Evolutionary conservation across 2,329 filamentous ascomycete genomes (phyloP), one percentile per base, ranked within the genome.

Genomic region (Pseudocercospora cruenta): DNA sequence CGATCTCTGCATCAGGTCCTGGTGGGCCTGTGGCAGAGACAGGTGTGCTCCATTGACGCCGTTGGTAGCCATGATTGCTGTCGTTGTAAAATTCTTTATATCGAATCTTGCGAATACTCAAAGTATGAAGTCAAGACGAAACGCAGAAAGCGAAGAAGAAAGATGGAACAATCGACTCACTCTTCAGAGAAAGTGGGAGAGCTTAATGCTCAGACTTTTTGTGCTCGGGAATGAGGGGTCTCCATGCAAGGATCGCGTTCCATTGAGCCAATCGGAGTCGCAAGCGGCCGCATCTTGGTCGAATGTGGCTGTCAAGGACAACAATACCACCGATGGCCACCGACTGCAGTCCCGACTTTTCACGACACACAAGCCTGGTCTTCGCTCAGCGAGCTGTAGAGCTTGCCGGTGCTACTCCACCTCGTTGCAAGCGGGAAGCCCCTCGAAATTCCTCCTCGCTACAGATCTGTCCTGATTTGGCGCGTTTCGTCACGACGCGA

Each of bases 1-100:
- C 80, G 92, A 91, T 86, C 92, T 95, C 88, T 98, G 92, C 85
- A 99, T 92, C 88, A 98, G 90, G 76, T 89, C 87, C 82, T 87
- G 83, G 82, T 91, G 88, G 78, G 86, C 83, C 79, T 87, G 81
- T 68, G 88, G 84, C 63, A 91, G 85, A 74, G 88, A 90, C 80
- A 81, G 67, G 78, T 75, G 79, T 22, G 57, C 43, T 65, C 67
- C 71, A 63, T 72, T 69, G 65, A 70, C 53, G 58, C 66, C 70
- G 61, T 73, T 72, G 66, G 66, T 58, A 60, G 74, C 72, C 74
- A 74, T 76, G 22, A 47, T 61, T 57, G 64, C 60, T 58, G 60
- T 63, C 24, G 22, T 60, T 22, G 22, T 12, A 51, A 1, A 19
- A 12, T n/a, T n/a, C 24, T 26, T 2, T n/a, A n/a, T 33, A 26